Percentiles rank a stretch among this genome's conserved stretches.
Evolutionary conservation across 768 basidiomycete species (phyloP).

Genomic region (Leccinum olivaceopallidum): DNA sequence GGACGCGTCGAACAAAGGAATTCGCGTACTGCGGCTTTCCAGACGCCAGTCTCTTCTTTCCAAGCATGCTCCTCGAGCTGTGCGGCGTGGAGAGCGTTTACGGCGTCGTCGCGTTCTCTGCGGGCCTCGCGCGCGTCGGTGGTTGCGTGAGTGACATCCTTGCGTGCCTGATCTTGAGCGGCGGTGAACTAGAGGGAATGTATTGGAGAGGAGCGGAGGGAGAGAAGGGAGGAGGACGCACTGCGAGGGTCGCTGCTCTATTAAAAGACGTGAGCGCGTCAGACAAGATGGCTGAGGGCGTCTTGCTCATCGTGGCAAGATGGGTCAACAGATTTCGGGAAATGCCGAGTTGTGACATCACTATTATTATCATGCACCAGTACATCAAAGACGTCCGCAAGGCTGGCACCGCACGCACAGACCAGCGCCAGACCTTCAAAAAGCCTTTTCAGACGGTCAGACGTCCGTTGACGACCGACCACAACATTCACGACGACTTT

Average conservation of each 20-base stretch:
- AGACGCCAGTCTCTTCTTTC: slow-evolving; percentile 43
- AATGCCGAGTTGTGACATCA: slow-evolving; percentile 16
- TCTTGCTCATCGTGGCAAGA: slow-evolving; percentile 28
- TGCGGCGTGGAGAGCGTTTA: slow-evolving; percentile 45
- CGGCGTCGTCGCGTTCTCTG: slow-evolving; percentile 49
- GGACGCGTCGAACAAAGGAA: slow-evolving; percentile 12
- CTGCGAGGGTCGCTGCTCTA: slow-evolving; percentile 42
- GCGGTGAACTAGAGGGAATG: slow-evolving; percentile 45
- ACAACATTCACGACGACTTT: slow-evolving; percentile 38
- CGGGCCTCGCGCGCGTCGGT: slow-evolving; percentile 49
- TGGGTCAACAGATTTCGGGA: slow-evolving; percentile 24
- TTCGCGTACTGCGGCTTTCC: slow-evolving; percentile 51
- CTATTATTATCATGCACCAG: neutral
- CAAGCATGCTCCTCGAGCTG: slow-evolving; percentile 49
- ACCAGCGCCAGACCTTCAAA: slow-evolving; percentile 26
- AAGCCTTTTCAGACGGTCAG: slow-evolving; percentile 31
- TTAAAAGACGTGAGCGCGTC: slow-evolving; percentile 44
- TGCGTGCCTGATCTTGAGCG: slow-evolving; percentile 55
- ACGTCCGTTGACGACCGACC: slow-evolving; percentile 26
- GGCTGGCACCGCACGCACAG: slow-evolving; percentile 9
- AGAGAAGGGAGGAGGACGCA: slow-evolving; percentile 22
- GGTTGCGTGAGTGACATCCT: slow-evolving; percentile 50
- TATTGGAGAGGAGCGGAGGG: neutral
- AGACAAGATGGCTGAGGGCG: slow-evolving; percentile 38
- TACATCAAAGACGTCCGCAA: slow-evolving; percentile 11